phyloP scores from a whole-genome alignment of 768 basidiomycete species.

The Chiua virens region DNA sequence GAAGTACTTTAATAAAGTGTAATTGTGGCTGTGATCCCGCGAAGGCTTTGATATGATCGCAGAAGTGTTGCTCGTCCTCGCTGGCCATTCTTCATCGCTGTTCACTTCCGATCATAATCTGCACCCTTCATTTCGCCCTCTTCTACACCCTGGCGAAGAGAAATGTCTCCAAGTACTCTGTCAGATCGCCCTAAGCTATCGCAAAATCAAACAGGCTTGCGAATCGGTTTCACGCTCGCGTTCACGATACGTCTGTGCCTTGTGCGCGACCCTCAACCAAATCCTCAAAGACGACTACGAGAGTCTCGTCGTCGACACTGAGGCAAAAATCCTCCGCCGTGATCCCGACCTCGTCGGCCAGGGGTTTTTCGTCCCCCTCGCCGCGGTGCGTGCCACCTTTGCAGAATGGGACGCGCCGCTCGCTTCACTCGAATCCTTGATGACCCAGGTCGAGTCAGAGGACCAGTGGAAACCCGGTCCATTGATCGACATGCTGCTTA shows the following conservation, averaged over 20 bases:
- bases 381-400: constrained; percentile 80
- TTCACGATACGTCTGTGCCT: constrained; percentile 77
- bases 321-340: constrained; percentile 72
- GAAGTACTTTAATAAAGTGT: no score
- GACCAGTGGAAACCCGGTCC: constrained; percentile 64
- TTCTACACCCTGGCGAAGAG: constrained; percentile 70
- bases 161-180: constrained; percentile 83
- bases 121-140: constrained; percentile 66
- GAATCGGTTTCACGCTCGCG: constrained; percentile 50
- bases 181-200: constrained; percentile 71
- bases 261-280: constrained; percentile 70
- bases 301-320: constrained; percentile 73
- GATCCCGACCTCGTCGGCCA: constrained; percentile 77
- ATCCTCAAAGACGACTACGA: constrained; percentile 83
- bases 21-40: constrained; percentile 7
- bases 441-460: constrained; percentile 59
- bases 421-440: constrained; percentile 62
- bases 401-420: constrained; percentile 88
- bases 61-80: constrained; percentile 82
- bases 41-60: constrained; percentile 63
- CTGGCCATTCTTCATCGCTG: constrained; percentile 84
- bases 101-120: constrained; percentile 62
- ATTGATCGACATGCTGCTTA: constrained; percentile 75
- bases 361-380: constrained; percentile 79
- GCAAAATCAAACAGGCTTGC: constrained; percentile 63